Evolutionary conservation across 441 rosid species (phyloP), one percentile per base, ranked within the genome.

Genomic region (Erodium trifolium): DNA sequence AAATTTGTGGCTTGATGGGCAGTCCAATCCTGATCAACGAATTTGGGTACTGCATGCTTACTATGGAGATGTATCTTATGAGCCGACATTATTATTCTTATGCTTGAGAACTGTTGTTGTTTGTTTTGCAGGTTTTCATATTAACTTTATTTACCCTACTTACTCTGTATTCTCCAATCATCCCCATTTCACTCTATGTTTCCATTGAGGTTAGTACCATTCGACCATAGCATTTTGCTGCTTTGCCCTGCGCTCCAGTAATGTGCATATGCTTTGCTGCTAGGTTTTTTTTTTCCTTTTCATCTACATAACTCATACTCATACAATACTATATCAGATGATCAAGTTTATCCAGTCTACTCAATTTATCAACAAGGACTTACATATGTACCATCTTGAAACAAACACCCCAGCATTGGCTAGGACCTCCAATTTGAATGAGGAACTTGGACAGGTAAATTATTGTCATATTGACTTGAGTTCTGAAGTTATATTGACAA

Each of bases 381-480:
- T 89, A 72, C 83, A 69, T 55, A 95, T 95, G 99, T 95, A 86
- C 81, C 93, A 95, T 77, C 82, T 76, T 77, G 99, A 95, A 79
- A 87, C 89, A 71, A 81, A 90, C 77, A 95, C 97, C 66, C 88
- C 99, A 62, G 99, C 99, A 55, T 85, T 82, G 70, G 97, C 98
- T 51, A 86, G 99, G 84, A 95, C 99, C 77, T 95, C 99, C 65
- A 95, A 95, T 82, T 80, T 95, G 81, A 95, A 92, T 29, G 99
- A 95, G 83, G 99, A 95, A 86, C 97, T 95, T 76, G 99, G 99
- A 76, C 99, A 95, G 93, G 99, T 95, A 82, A 82, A 4, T 13
- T 75, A 23, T 29, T 69, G 29, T 55, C 66, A 12, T 49, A 63
- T 49, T 70, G 7, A 1, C 41, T 63, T 11, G 19, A 35, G 67